A percentile compares a stretch with the other conserved stretches of the same genome.
Conservation (phyloP, 768 basidiomycete species). For the Naganishia vaughanmartiniae region DNA sequence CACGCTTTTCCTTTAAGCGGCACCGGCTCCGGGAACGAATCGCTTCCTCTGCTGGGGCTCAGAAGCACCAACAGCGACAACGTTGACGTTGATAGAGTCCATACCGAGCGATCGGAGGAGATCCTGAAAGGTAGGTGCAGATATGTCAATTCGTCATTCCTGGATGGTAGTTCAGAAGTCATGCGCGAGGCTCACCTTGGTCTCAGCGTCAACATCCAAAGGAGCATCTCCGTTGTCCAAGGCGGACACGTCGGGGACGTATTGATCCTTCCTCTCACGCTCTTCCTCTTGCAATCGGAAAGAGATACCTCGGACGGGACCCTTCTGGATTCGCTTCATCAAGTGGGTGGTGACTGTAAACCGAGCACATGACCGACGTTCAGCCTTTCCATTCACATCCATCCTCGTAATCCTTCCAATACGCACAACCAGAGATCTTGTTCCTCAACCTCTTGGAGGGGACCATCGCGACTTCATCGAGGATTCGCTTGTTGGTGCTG, state of each 20-base stretch:
- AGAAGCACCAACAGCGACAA: constrained; percentile 62
- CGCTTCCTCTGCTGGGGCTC: constrained; percentile 31
- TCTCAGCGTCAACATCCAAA: constrained; percentile 85
- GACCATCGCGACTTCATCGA: constrained; percentile 66
- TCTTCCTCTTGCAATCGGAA: constrained; percentile 99
- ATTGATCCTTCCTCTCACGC: constrained; percentile 96
- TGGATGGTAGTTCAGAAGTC: not conserved
- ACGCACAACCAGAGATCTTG: constrained; percentile 86
- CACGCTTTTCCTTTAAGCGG: constrained; percentile 18
- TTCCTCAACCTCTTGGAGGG: constrained; percentile 98
- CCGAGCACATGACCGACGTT: not conserved
- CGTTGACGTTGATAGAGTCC: constrained; percentile 76
- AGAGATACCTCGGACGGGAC: constrained; percentile 97
- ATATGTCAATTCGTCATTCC: not conserved
- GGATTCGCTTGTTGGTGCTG: constrained; percentile 94
- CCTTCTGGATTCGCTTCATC: constrained; percentile 99
- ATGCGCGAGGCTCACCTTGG: constrained; percentile 68
- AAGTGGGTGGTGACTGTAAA: constrained; percentile 83
- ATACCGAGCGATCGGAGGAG: constrained; percentile 91
- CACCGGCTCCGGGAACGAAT: constrained; percentile 34
- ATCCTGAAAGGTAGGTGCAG: constrained; percentile 57
- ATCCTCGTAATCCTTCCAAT: not conserved
- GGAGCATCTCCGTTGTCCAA: constrained; percentile 71
- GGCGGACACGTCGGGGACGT: constrained; percentile 94
- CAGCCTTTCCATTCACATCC: not conserved